Conservation (phyloP, 1,139 yeast genomes). For the Geotrichum europaeum region DNA sequence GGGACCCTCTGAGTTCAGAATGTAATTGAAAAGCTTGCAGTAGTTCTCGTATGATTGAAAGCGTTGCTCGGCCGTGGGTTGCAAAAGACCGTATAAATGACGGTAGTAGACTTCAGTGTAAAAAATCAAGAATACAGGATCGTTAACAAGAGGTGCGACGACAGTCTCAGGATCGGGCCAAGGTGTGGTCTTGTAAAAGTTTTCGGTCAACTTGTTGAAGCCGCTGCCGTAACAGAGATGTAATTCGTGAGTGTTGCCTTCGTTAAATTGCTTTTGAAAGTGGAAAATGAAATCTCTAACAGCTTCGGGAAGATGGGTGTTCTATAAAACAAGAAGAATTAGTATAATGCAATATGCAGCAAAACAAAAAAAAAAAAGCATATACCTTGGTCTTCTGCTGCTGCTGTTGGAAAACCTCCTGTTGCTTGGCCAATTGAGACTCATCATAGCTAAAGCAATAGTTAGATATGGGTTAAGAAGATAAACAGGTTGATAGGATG, state of each 20-base stretch:
- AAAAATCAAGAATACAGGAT: slow-evolving; percentile 41
- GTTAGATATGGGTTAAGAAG: background rate
- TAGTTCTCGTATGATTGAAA: slow-evolving; percentile 45
- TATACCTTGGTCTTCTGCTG: slow-evolving; percentile 23
- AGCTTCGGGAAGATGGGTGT: slow-evolving; percentile 39
- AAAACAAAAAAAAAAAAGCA: background rate
- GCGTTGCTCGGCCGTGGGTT: slow-evolving; percentile 42
- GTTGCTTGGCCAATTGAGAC: slow-evolving; percentile 33
- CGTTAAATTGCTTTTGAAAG: slow-evolving; percentile 40
- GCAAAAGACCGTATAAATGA: slow-evolving; percentile 42
- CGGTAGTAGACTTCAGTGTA: slow-evolving; percentile 47
- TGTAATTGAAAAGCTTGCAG: slow-evolving; percentile 43
- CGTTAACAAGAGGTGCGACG: slow-evolving; percentile 42
- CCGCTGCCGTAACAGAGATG: slow-evolving; percentile 42
- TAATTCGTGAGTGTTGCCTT: slow-evolving; percentile 41
- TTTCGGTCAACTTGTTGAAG: slow-evolving; percentile 43
- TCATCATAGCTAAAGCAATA: slow-evolving; percentile 27
- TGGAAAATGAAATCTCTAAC: slow-evolving; percentile 41
- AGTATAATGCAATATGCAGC: background rate
- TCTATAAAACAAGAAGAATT: slow-evolving; percentile 7
- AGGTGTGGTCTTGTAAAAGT: slow-evolving; percentile 39
- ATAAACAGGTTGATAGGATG: background rate
- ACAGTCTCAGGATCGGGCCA: slow-evolving; percentile 45
- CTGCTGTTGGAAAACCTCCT: slow-evolving; percentile 30
- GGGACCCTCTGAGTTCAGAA: slow-evolving; percentile 41